These are phyloP conservation scores for Lachancea waltii DNA, from an alignment of 805 yeast species.

Conservation along the genomic window DNA sequence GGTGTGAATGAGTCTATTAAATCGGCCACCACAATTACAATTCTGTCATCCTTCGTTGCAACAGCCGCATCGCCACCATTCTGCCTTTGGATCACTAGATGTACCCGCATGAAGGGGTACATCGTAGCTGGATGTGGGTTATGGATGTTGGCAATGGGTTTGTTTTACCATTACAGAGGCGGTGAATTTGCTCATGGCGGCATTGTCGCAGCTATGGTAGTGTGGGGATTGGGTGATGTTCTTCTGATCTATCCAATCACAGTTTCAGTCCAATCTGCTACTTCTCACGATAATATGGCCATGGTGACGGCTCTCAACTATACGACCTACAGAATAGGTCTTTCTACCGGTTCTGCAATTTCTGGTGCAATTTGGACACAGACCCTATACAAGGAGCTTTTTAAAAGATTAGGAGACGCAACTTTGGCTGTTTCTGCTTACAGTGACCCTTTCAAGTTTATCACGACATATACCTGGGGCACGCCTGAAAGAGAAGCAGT, in stretches of 20 bases:
- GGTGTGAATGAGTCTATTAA: constrained; percentile 51
- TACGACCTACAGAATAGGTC: constrained; percentile 54
- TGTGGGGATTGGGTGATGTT: constrained; percentile 67
- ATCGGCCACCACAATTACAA: constrained; percentile 55
- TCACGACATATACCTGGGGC: constrained; percentile 49
- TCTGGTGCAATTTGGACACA: constrained; percentile 74
- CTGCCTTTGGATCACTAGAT: constrained; percentile 45
- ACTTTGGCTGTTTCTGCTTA: constrained; percentile 43
- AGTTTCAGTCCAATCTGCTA: constrained; percentile 52
- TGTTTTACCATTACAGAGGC: constrained; percentile 44
- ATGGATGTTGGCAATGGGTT: constrained; percentile 59
- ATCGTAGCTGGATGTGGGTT: constrained; percentile 50
- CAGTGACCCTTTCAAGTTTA: constrained; percentile 47
- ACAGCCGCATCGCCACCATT: constrained; percentile 53
- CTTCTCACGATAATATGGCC: constrained; percentile 64
- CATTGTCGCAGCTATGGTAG: constrained; percentile 43
- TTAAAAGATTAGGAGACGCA: constrained; percentile 32
- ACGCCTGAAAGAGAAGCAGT: constrained; percentile 53
- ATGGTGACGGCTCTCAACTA: constrained; percentile 52
- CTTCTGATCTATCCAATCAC: constrained; percentile 60
- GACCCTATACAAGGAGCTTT: constrained; percentile 41
- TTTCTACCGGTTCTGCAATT: constrained; percentile 58
- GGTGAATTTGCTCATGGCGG: constrained; percentile 47
- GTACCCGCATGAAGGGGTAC: constrained; percentile 51
- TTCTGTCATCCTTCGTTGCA: constrained; percentile 58